Evolutionary conservation across 2,329 filamentous ascomycete genomes (phyloP).

Genomic region (Drechslera avenae): DNA sequence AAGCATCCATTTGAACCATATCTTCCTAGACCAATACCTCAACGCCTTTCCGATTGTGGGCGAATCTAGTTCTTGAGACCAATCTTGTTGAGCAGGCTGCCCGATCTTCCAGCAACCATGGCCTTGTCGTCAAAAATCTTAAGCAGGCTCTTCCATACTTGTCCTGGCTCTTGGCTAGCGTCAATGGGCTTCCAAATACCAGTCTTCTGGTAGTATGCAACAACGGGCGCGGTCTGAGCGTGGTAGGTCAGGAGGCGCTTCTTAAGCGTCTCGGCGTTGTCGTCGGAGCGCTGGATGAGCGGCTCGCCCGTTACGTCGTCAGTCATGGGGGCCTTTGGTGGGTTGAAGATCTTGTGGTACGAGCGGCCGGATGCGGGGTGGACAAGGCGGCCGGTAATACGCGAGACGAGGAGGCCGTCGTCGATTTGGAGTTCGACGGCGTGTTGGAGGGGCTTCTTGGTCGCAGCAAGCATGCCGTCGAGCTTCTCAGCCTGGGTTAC

Average conservation of each 20-base stretch:
- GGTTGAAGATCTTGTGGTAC: slow-evolving; percentile 99
- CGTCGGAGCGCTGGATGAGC: slow-evolving; percentile 92
- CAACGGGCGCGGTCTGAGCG: slow-evolving; percentile 88
- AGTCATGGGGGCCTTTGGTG: slow-evolving; percentile 90
- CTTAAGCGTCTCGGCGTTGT: slow-evolving; percentile 94
- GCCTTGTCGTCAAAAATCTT: slow-evolving; percentile 73
- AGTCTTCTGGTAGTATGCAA: slow-evolving; percentile 94
- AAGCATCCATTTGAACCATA: slow-evolving; percentile 1
- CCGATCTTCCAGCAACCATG: slow-evolving; percentile 45
- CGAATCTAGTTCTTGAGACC: slow-evolving; percentile 56
- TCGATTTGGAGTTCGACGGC: slow-evolving; percentile 97
- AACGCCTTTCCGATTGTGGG: background rate
- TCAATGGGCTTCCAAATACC: slow-evolving; percentile 97
- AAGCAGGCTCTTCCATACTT: slow-evolving; percentile 93
- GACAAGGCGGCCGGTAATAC: slow-evolving; percentile 93
- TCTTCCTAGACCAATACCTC: slow-evolving; percentile 1
- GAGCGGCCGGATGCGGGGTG: slow-evolving; percentile 95
- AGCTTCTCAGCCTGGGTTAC: slow-evolving; percentile 94
- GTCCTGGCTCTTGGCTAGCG: slow-evolving; percentile 91
- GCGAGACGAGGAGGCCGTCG: slow-evolving; percentile 87
- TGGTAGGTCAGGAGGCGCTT: slow-evolving; percentile 95
- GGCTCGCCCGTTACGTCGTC: slow-evolving; percentile 98
- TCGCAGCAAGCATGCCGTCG: slow-evolving; percentile 82
- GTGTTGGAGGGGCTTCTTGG: slow-evolving; percentile 86
- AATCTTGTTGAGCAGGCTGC: slow-evolving; percentile 59